These are phyloP conservation scores for Tetrastigma voinierianum DNA, from an alignment of 164 flowering plant genomes.

Conservation along the genomic window DNA sequence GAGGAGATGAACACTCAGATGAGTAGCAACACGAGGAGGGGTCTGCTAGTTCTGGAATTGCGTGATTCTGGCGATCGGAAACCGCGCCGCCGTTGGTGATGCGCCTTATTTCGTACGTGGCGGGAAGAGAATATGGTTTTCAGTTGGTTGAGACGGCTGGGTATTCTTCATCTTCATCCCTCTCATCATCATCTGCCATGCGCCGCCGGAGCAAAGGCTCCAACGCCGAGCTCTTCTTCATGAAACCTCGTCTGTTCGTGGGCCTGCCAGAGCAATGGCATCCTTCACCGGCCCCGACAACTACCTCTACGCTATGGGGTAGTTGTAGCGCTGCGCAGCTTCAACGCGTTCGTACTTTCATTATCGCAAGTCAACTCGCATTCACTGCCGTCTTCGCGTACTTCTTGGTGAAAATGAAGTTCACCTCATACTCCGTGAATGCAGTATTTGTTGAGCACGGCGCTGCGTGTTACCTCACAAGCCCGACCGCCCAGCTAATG, in stretches of 20 bases:
- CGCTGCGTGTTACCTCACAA: constrained; percentile 33
- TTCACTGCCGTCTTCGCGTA: constrained; percentile 54
- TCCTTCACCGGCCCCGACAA: constrained; percentile 41
- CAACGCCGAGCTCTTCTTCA: constrained; percentile 19
- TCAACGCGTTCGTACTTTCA: constrained; percentile 51
- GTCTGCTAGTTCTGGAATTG: constrained; percentile 33
- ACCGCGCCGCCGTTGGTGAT: constrained; percentile 43
- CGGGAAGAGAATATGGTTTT: constrained; percentile 51
- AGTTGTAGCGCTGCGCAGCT: constrained; percentile 49
- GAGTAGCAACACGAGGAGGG: constrained; percentile 7
- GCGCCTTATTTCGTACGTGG: constrained; percentile 65
- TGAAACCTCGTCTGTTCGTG: constrained; percentile 21
- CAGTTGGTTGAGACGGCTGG: constrained; percentile 58
- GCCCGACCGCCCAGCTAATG: constrained; percentile 36
- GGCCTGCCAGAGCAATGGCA: constrained; percentile 41
- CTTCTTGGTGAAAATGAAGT: constrained; percentile 48
- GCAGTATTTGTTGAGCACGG: constrained; percentile 47
- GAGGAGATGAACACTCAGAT: neutral
- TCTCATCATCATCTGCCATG: constrained; percentile 17
- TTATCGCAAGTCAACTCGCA: constrained; percentile 48
- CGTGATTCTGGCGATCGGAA: constrained; percentile 35
- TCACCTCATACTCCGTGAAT: constrained; percentile 47
- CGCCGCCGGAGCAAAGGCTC: constrained; percentile 22
- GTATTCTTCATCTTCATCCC: constrained; percentile 54
- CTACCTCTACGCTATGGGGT: constrained; percentile 56